Evolutionary conservation across 2,329 filamentous ascomycete genomes (phyloP), one percentile per base, ranked within the genome.

Genomic region (Ophiostoma triangulosporum): DNA sequence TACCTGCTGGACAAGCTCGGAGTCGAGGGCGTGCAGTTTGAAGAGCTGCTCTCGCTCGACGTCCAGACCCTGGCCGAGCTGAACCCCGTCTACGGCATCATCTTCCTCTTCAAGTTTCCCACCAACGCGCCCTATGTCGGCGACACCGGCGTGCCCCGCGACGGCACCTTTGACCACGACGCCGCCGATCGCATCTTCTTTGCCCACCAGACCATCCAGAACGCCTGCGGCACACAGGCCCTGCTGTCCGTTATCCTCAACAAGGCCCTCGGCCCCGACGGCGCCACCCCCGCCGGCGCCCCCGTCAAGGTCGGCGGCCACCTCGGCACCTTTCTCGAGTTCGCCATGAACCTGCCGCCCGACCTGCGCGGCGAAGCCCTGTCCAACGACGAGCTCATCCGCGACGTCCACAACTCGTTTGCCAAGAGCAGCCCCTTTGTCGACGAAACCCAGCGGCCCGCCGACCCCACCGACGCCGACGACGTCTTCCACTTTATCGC

Each of bases 401-500:
- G 85, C 29, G 79, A 80, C 64, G 86, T 87, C 53, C 90, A 96
- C 74, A 96, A 96, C 68, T 86, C 85, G 57, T 95, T 96, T 68
- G 88, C 90, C 43, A 77, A 84, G 57, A 86, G 85, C 57, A 94
- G 84, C 56, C 93, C 93, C 3, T 98, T 98, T 65, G 83, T 87
- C 52, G 89, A 95, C 67, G 93, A 98, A 76, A 94, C 88, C 57
- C 80, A 84, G 60, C 78, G 83, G 11, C 73, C 80, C 11, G 78
- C 78, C 14, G 78, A 77, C 52, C 80, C 81, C n/a, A 81, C 82
- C 20, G 50, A 54, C 57, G 76, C 87, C 53, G 89, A 95, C 63
- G 93, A 97, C 64, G 87, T 91, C 27, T 98, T 94, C 71, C 93
- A 98, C 72, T 98, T 98, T 69, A 89, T 98, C 63, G 93, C 90